These are phyloP conservation scores for Paraphaeosphaeria sporulosa DNA, from an alignment of 2,329 filamentous ascomycete species.

Conservation along the genomic window DNA sequence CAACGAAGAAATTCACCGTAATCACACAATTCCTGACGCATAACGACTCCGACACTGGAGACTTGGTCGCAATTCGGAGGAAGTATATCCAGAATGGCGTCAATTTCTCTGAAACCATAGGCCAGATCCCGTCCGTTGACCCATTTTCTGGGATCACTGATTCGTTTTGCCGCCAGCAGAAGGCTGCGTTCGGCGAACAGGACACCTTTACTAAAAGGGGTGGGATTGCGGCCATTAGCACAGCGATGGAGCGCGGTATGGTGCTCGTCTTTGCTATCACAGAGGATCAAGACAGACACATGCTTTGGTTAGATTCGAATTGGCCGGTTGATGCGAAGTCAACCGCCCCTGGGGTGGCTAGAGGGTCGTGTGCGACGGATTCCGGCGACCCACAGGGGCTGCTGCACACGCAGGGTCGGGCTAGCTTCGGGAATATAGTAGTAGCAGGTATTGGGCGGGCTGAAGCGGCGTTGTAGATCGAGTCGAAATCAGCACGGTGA, in stretches of 20 bases:
- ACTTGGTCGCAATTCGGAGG: no score
- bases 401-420: neutral
- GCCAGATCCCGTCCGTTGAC: neutral
- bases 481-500: neutral
- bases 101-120: neutral
- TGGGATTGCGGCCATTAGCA: constrained; percentile 23
- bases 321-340: constrained; percentile 56
- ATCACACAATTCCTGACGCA: constrained; percentile 53
- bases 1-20: constrained; percentile 49
- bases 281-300: constrained; percentile 67
- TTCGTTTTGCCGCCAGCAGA: constrained; percentile 61
- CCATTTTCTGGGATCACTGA: neutral
- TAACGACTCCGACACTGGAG: constrained; percentile 9
- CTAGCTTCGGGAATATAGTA: neutral
- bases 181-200: constrained; percentile 60
- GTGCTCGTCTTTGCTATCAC: constrained; percentile 66
- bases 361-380: constrained; percentile 21
- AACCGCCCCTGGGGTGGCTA: constrained; percentile 17
- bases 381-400: constrained; percentile 14
- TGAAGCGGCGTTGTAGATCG: neutral
- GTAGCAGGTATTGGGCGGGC: neutral
- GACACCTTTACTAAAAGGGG: constrained; percentile 61
- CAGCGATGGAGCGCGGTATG: constrained; percentile 55
- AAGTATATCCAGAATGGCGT: constrained; percentile 21
- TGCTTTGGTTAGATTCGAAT: constrained; percentile 74